phyloP scores from a whole-genome alignment of 345 rosid species.

The Pistacia vera region DNA sequence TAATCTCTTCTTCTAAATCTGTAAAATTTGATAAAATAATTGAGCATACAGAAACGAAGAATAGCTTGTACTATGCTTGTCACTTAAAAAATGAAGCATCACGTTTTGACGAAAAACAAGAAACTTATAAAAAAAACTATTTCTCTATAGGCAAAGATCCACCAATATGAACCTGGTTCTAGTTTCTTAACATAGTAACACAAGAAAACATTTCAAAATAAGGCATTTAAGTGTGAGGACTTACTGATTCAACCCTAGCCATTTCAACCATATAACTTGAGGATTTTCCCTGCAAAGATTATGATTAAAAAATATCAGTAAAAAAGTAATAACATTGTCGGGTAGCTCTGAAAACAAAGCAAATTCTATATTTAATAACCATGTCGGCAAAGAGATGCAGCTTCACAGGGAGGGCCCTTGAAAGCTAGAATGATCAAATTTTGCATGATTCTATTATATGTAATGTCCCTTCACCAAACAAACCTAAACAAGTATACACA shows the following conservation, averaged over 20 bases:
- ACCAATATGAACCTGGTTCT: background rate
- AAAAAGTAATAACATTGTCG: background rate
- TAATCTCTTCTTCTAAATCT: background rate
- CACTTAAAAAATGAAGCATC: background rate
- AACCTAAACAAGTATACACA: no score
- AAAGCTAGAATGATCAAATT: no score
- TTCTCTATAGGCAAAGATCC: background rate
- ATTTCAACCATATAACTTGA: conserved; percentile 92
- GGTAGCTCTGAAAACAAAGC: background rate
- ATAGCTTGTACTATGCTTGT: background rate
- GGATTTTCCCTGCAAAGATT: conserved; percentile 68
- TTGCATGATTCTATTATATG: no score
- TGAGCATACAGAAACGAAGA: background rate
- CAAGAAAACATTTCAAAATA: conserved; percentile 20
- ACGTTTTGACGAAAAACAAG: background rate
- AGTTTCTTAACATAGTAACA: conserved; percentile 8
- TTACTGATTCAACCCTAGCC: conserved; percentile 87
- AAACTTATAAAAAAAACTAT: background rate
- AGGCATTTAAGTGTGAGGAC: conserved; percentile 30
- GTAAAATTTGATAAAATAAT: background rate
- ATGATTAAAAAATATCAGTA: conserved; percentile 12
- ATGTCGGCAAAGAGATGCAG: conserved; percentile 8
- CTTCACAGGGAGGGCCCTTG: background rate
- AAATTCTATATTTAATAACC: conserved; percentile 1
- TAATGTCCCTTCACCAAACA: no score